Conservation (phyloP, 129 eudicot genomes). For the Saussurea involucrata region DNA sequence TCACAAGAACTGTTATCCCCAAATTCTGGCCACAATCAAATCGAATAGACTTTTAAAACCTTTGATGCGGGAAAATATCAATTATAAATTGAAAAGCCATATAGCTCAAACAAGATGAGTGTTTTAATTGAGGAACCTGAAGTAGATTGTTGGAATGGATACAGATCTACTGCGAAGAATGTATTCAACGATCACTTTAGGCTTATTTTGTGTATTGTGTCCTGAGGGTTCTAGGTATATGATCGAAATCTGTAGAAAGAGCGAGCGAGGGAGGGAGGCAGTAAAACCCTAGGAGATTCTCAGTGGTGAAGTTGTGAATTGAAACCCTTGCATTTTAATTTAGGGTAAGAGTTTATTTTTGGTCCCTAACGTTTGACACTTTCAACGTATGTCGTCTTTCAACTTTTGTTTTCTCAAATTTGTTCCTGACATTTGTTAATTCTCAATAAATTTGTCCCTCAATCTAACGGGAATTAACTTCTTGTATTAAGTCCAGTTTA, state of each 20-base stretch:
- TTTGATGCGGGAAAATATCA: not conserved
- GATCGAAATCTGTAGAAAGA: not conserved
- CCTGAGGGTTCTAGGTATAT: not conserved
- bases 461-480: too few species aligned
- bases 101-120: not conserved
- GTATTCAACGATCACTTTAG: not conserved
- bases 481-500: too few species aligned
- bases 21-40: not conserved
- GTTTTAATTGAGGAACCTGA: not conserved
- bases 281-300: not conserved
- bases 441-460: too few species aligned
- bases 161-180: not conserved
- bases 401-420: too few species aligned
- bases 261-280: not conserved
- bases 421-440: too few species aligned
- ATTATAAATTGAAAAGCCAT: not conserved
- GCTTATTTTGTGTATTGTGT: not conserved
- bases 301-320: not conserved
- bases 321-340: not conserved
- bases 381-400: too few species aligned
- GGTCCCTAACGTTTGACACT: too few species aligned
- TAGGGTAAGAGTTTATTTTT: too few species aligned
- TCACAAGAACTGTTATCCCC: not conserved
- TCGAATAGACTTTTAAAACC: not conserved
- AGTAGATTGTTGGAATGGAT: not conserved